phyloP scores from a whole-genome alignment of 352 stramenopile species.

The Pythium dissimile region DNA sequence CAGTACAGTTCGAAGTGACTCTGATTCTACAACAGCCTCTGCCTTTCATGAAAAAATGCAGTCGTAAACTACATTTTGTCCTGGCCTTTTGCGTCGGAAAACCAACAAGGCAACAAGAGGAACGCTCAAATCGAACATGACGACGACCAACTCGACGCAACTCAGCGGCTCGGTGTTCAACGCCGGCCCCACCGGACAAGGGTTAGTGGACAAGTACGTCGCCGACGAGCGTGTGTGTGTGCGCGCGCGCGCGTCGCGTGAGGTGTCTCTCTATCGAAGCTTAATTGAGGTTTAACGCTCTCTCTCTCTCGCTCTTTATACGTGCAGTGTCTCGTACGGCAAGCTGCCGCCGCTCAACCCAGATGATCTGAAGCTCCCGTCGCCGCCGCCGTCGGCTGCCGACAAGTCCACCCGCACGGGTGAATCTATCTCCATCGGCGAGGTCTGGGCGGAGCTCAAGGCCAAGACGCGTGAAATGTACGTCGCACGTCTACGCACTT shows the following conservation, averaged over 20 bases:
- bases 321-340: constrained; percentile 56
- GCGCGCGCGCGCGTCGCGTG: neutral
- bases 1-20: no score
- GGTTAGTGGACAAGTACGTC: constrained; percentile 46
- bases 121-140: no score
- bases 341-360: constrained; percentile 82
- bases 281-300: neutral
- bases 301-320: no score
- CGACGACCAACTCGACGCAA: constrained; percentile 26
- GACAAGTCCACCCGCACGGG: constrained; percentile 60
- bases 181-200: constrained; percentile 57
- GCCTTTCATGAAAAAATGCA: constrained; percentile 2
- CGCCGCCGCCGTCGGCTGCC: constrained; percentile 67
- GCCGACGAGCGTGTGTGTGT: neutral
- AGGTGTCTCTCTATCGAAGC: neutral
- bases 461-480: constrained; percentile 76
- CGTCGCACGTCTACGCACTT: no score
- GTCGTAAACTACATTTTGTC: constrained; percentile 1
- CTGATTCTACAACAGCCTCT: no score
- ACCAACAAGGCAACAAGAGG: neutral
- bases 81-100: neutral
- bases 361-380: constrained; percentile 80
- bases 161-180: constrained; percentile 51
- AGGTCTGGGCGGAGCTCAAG: constrained; percentile 86
- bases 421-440: constrained; percentile 73